phyloP scores from a whole-genome alignment of 2,329 filamentous ascomycete genomes.

The Ophiostoma montium region DNA sequence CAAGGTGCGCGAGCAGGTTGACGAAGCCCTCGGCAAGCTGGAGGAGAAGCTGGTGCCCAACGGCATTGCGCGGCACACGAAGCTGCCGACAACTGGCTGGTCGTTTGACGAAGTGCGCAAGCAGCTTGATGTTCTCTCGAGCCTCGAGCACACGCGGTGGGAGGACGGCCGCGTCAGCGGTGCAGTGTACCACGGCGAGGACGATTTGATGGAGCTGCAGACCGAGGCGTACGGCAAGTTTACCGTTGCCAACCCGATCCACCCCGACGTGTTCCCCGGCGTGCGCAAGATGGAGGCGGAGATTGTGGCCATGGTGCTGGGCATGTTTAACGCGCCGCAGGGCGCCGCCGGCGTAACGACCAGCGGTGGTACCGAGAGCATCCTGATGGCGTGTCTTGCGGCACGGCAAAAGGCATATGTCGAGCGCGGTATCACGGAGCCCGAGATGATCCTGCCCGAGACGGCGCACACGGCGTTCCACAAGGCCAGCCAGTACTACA shows the following conservation, averaged over 20 bases:
- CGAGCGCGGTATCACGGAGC: constrained; percentile 79
- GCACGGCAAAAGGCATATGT: constrained; percentile 77
- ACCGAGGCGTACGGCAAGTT: constrained; percentile 89
- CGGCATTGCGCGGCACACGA: constrained; percentile 52
- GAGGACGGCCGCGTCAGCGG: constrained; percentile 91
- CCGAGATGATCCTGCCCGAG: constrained; percentile 92
- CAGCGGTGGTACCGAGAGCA: constrained; percentile 88
- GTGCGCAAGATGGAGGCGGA: constrained; percentile 99
- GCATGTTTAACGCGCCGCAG: constrained; percentile 79
- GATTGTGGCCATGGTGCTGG: constrained; percentile 86
- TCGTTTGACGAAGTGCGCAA: constrained; percentile 60
- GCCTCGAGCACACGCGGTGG: constrained; percentile 91
- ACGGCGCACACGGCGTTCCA: constrained; percentile 94
- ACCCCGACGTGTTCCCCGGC: constrained; percentile 95
- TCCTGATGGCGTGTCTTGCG: constrained; percentile 85
- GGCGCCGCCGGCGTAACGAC: constrained; percentile 80
- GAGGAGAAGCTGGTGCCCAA: constrained; percentile 70
- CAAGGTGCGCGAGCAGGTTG: constrained; percentile 73
- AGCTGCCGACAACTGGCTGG: constrained; percentile 75
- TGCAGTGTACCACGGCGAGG: constrained; percentile 89
- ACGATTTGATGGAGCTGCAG: constrained; percentile 68
- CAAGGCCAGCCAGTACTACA: constrained; percentile 91
- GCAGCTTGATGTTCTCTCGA: constrained; percentile 65
- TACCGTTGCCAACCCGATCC: constrained; percentile 89
- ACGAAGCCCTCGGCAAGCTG: constrained; percentile 64